These are phyloP conservation scores for Rhodotorula mucilaginosa DNA, from an alignment of 1,284 basidiomycete species.

Conservation along the genomic window DNA sequence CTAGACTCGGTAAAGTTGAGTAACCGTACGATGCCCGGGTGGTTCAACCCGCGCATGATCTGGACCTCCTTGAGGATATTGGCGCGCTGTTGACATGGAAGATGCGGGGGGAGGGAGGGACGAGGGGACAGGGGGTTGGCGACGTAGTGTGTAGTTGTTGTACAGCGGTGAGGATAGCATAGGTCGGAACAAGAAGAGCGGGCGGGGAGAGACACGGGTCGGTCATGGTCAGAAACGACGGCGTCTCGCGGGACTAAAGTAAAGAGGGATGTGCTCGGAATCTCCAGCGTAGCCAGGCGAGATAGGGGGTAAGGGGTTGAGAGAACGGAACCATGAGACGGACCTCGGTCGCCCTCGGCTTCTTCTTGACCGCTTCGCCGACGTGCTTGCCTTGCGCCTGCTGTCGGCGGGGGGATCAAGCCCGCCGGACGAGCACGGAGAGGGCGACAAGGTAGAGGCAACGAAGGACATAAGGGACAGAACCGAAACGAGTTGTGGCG, in stretches of 20 bases:
- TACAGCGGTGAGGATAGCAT: background rate
- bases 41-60: conserved; percentile 94
- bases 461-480: background rate
- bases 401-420: conserved; percentile 28
- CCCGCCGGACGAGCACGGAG: conserved; percentile 17
- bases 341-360: conserved; percentile 46
- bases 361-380: conserved; percentile 44
- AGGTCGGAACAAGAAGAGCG: conserved; percentile 1
- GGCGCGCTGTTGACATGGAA: conserved; percentile 65
- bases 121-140: conserved; percentile 10
- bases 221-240: conserved; percentile 12
- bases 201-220: conserved; percentile 6
- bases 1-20: conserved; percentile 83
- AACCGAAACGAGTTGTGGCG: background rate
- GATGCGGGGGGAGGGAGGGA: conserved; percentile 32
- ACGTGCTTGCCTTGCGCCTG: conserved; percentile 42
- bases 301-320: background rate
- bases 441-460: conserved; percentile 9
- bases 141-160: conserved; percentile 1
- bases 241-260: background rate
- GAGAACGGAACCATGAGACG: conserved; percentile 14
- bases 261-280: background rate
- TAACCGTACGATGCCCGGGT: conserved; percentile 85
- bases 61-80: conserved; percentile 99
- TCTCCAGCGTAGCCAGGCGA: background rate